Conservation (phyloP, 2,329 filamentous ascomycete genomes). For the Colletotrichum euphorbiae region DNA sequence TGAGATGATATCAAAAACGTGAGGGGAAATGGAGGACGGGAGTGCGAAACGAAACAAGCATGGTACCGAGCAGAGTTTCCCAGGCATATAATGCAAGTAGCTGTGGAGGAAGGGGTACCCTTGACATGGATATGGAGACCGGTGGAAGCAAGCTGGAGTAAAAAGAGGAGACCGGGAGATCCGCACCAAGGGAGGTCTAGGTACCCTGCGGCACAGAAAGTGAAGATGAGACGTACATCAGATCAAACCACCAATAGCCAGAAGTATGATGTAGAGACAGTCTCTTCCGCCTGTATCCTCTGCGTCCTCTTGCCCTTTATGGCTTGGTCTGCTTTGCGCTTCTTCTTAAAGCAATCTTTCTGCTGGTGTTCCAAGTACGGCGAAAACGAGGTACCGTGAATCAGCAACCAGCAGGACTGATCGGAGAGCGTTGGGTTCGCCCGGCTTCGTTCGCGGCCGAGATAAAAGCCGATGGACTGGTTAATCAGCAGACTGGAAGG, state of each 20-base stretch:
- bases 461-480: slow-evolving; percentile 18
- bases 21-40: slow-evolving; percentile 10
- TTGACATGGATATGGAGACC: slow-evolving; percentile 12
- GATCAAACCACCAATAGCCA: neutral
- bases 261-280: neutral
- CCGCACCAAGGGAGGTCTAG: slow-evolving; percentile 25
- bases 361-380: neutral
- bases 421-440: slow-evolving; percentile 21
- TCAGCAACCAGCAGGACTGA: slow-evolving; percentile 8
- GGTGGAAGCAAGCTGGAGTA: slow-evolving; percentile 5
- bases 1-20: neutral
- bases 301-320: neutral
- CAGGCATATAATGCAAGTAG: slow-evolving; percentile 5
- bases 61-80: neutral
- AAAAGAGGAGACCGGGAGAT: slow-evolving; percentile 39
- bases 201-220: slow-evolving; percentile 3
- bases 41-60: neutral
- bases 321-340: neutral
- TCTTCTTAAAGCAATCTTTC: neutral
- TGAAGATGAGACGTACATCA: slow-evolving; percentile 25
- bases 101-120: neutral
- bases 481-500: neutral
- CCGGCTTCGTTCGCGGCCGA: slow-evolving; percentile 29
- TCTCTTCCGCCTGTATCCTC: neutral
- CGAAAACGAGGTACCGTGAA: neutral